Evolutionary conservation across 163 green algal genomes (phyloP), one percentile per base, ranked within the genome.

Genomic region (Scenedesmus sp.): DNA sequence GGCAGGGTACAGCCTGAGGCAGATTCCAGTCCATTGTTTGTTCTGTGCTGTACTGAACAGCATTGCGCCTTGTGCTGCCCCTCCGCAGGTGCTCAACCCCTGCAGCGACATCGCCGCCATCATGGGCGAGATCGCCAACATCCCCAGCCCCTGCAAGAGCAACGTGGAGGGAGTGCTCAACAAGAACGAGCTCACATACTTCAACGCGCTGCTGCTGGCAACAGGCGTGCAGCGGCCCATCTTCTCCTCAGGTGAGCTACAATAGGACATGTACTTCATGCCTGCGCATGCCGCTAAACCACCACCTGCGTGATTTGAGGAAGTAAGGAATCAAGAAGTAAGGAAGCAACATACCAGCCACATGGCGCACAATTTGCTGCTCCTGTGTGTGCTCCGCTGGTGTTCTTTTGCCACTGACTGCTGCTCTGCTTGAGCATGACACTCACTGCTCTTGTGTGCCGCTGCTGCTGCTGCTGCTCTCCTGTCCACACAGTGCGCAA

Each of bases 151-250:
- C 57, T 93, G 90, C 90, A 83, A 66, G 10, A 93, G 34, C 85
- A 93, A 93, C 56, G 90, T 93, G 76, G 90, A 93, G 85, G 62
- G 62, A 16, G 85, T 77, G 13, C 77, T 93, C 26, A 70, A 89
- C 62, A 66, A 83, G 23, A 81, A 91, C 56, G 60, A 62, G 10
- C 79, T 93, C 3, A 86, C 46, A 12, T 91, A 93, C 76, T 91
- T 89, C 76, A 89, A 93, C 56, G 90, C 90, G 7, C 70, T 93
- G 60, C 55, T 93, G 85, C 85, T 93, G 76, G 90, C 90, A 34
- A 93, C 85, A 59, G 90, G 90, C 54, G 85, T 93, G 55, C 77
- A 91, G 52, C 73, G 79, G n/a, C 85, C 85, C 66, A 84, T 93
- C 74, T 93, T 86, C 74, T 79, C 20, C 60, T 93, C 90, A 89